Evolutionary conservation across 345 rosid genomes (phyloP).

Genomic region (Pugionium cornutum): DNA sequence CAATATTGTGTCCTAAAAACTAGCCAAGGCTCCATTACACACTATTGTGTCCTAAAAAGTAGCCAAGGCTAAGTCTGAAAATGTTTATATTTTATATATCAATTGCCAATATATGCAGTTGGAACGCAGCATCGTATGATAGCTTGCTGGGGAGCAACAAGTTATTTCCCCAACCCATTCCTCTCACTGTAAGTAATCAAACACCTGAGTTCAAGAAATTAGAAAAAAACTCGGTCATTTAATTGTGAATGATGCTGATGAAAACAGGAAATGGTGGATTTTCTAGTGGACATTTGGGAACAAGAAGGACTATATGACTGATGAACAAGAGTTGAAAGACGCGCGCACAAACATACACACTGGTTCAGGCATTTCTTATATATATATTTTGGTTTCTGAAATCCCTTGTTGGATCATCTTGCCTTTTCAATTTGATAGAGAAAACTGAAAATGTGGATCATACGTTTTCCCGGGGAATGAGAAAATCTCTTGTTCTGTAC

Average conservation of each 20-base stretch:
- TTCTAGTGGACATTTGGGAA: slow-evolving; percentile 89
- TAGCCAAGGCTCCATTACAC: neutral
- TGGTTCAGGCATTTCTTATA: slow-evolving; percentile 14
- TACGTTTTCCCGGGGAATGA: slow-evolving; percentile 18
- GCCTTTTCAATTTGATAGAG: slow-evolving; percentile 16
- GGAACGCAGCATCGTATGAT: slow-evolving; percentile 69
- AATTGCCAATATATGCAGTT: slow-evolving; percentile 50
- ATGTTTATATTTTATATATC: neutral
- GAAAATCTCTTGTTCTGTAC: slow-evolving; percentile 17
- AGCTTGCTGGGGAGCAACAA: slow-evolving; percentile 83
- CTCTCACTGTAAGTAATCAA: slow-evolving; percentile 60
- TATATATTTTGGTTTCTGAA: neutral
- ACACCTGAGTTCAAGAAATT: neutral
- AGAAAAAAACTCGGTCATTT: neutral
- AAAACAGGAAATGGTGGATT: slow-evolving; percentile 90
- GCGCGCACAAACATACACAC: slow-evolving; percentile 2
- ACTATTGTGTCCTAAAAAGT: neutral
- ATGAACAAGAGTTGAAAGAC: slow-evolving; percentile 31
- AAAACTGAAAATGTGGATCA: slow-evolving; percentile 17
- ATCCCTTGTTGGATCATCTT: slow-evolving; percentile 29
- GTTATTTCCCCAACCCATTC: slow-evolving; percentile 73
- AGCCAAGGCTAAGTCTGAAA: neutral
- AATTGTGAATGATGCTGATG: neutral
- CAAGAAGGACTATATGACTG: slow-evolving; percentile 86
- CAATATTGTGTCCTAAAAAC: slow-evolving; percentile 5